phyloP scores from a whole-genome alignment of 805 yeast genomes.

The Candida insectorum region DNA sequence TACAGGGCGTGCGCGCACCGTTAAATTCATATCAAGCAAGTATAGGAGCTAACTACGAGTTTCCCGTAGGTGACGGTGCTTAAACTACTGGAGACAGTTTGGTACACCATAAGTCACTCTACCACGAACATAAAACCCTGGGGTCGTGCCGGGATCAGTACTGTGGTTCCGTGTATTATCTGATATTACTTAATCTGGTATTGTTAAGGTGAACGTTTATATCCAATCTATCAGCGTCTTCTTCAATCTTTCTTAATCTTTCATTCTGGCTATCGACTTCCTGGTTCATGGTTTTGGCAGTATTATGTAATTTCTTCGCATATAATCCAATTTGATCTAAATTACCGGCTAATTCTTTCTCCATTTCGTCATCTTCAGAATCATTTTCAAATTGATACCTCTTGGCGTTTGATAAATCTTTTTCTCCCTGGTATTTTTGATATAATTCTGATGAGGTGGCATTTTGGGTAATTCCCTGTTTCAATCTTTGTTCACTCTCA shows the following conservation, averaged over 20 bases:
- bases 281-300: conserved; percentile 69
- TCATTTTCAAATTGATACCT: conserved; percentile 84
- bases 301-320: conserved; percentile 64
- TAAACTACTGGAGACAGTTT: too few species aligned
- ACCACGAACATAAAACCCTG: too few species aligned
- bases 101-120: too few species aligned
- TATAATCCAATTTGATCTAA: conserved; percentile 72
- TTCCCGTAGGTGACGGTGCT: too few species aligned
- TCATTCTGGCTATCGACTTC: conserved; percentile 79
- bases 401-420: conserved; percentile 54
- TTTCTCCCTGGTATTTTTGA: conserved; percentile 51
- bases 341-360: conserved; percentile 79
- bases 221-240: conserved; percentile 81
- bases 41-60: too few species aligned
- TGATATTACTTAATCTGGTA: conserved; percentile 57
- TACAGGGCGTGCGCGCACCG: too few species aligned
- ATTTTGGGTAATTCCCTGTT: conserved; percentile 50
- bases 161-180: too few species aligned
- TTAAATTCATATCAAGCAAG: too few species aligned
- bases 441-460: conserved; percentile 34
- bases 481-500: conserved; percentile 66
- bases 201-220: conserved; percentile 78
- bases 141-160: too few species aligned
- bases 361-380: conserved; percentile 90
- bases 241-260: conserved; percentile 72